Percentiles rank a stretch among this genome's conserved stretches.
Conservation (phyloP, 305 asterid genomes). For the Andrographis paniculata region DNA sequence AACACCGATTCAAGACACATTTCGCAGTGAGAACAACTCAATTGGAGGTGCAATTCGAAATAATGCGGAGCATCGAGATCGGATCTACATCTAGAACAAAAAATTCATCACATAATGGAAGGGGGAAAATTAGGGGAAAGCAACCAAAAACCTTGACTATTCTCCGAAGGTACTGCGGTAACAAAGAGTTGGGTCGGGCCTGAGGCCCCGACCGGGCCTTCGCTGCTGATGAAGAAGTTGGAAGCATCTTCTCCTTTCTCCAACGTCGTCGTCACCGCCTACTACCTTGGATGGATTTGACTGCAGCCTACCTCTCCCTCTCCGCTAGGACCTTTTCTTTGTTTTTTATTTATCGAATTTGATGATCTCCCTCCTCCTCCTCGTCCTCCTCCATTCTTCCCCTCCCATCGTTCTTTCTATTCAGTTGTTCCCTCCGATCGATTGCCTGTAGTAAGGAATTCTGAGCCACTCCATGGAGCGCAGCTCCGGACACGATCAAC, state of each 20-base stretch:
- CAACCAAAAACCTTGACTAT: conserved; percentile 62
- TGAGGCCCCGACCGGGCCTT: conserved; percentile 64
- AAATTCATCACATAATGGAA: not conserved
- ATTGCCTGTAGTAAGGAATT: not conserved
- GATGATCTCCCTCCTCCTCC: conserved; percentile 5
- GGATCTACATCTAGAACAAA: conserved; percentile 27
- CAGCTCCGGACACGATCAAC: not conserved
- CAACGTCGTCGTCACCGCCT: too few species aligned
- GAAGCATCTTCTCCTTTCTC: conserved; percentile 40
- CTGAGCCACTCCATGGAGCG: not conserved
- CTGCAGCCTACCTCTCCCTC: conserved; percentile 4
- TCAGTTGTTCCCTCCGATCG: too few species aligned
- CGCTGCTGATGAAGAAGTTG: conserved; percentile 67
- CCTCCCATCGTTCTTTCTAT: too few species aligned
- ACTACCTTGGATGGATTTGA: conserved; percentile 5
- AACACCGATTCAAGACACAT: conserved; percentile 10
- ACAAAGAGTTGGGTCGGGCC: conserved; percentile 54
- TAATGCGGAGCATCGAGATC: conserved; percentile 28
- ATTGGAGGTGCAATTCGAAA: conserved; percentile 6
- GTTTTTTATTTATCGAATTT: conserved; percentile 23
- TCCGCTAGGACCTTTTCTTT: too few species aligned
- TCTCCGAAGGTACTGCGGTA: conserved; percentile 90
- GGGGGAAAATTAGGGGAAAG: not conserved
- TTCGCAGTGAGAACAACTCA: conserved; percentile 15
- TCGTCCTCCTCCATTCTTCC: conserved; percentile 10